Base-by-base conservation (phyloP, 2,329 filamentous ascomycete genomes). In the Thelonectria blattea region DNA sequence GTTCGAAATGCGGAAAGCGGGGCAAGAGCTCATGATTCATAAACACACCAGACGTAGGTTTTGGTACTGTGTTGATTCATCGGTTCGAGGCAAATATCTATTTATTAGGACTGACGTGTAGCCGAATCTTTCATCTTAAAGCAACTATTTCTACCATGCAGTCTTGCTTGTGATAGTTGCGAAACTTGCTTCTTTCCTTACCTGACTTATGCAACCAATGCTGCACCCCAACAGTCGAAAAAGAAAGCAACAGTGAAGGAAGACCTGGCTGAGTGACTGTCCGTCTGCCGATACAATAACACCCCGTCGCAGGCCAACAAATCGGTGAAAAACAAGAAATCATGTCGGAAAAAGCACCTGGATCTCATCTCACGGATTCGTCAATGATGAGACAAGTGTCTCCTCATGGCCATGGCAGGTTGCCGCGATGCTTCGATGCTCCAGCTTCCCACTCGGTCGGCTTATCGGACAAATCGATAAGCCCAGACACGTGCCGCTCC, bases 381-480 rank as follows among this genome's bases (percentile, higher is more conserved):
- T 17, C 47, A 32, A 20, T 46, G 41, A 51, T 43, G 47, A 18
- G 45, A 22, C 39, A 42, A 22, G 42, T 14, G 30, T 59, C 32
- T 47, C 30, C 20, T 20, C 32, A 32, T 56, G 18, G 37, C 57
- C 50, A n/a, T n/a, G n/a, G n/a, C n/a, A 41, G 9, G n/a, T 43
- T 43, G 15, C 12, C 6, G 22, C 22, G 22, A 24, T 24, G 22
- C n/a, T n/a, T 34, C 12, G 34, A 15, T 14, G 34, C 34, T 34
- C 24, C 42, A 48, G 39, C 41, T n/a, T 50, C 32, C 34, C 14
- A 43, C 45, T 41, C 17, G 9, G 15, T 46, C 22, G 32, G 53
- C 59, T 61, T 68, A 69, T 70, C 66, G 56, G 58, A 15, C 50
- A 37, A 20, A 10, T 52, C 50, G 68, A 70, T 70, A 70, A 70